Evolutionary conservation across 1,284 basidiomycete species (phyloP), one percentile per base, ranked within the genome.

Genomic region (Amylostereum chailletii): DNA sequence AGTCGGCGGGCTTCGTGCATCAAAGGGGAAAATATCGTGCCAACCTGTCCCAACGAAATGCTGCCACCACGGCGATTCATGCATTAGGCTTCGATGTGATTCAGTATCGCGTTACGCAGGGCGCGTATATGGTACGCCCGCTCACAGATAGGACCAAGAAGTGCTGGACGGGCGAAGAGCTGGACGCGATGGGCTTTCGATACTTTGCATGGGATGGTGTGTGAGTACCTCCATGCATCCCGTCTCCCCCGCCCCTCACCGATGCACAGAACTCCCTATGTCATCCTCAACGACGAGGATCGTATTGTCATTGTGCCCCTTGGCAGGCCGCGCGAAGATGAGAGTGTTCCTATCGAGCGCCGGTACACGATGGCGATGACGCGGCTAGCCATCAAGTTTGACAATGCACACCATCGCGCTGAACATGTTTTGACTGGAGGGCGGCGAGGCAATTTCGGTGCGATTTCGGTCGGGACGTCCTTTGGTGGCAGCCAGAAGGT

Each of bases 401-500:
- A 47, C 10, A 9, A 27, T 3, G 29, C 40, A 2, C 46, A 37
- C 9, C 4, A 4, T n/a, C n/a, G 29, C 5, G n/a, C n/a, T n/a
- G 39, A 5, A 27, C n/a, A 27, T n/a, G 5, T 19, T 5, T 40
- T 11, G 39, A 40, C 4, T 5, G 39, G 39, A 11, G 39, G 34
- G 31, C 47, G 47, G 8, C 38, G 47, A 5, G 47, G 47, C 5
- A 31, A 19, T 5, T 48, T 32, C 10, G 10, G 39, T 2, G 3
- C 39, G 5, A n/a, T 48, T 7, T 9, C 19, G n/a, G n/a, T 41
- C 5, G 47, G 47, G 29, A 8, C 37, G 2, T 48, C 47, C 27
- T 42, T 42, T 30, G 47, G 47, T n/a, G 47, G 47, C 5, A 40
- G 47, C 2, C 40, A 41, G 32, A 42, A 9, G 47, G 47, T 48